phyloP scores from a whole-genome alignment of 306 rosid genomes.

The Vigna hirtella region DNA sequence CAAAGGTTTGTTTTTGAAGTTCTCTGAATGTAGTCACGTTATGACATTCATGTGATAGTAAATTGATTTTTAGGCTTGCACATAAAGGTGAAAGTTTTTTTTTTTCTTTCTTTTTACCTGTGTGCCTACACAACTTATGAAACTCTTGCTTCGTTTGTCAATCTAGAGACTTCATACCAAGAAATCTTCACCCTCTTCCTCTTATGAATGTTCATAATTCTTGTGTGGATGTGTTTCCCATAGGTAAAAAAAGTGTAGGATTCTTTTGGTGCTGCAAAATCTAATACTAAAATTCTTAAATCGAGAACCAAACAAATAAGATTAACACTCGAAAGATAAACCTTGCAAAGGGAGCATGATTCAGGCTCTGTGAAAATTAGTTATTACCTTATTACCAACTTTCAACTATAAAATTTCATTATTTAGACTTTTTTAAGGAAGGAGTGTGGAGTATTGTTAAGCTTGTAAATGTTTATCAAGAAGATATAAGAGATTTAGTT shows the following conservation, averaged over 20 bases:
- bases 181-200: background rate
- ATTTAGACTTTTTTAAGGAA: no score
- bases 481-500: no score
- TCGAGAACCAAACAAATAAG: no score
- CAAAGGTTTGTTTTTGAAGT: conserved; percentile 57
- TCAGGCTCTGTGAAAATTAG: no score
- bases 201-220: conserved; percentile 1
- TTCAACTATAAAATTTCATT: no score
- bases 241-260: background rate
- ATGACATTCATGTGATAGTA: conserved; percentile 48
- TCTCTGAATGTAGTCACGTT: conserved; percentile 51
- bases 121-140: conserved; percentile 32
- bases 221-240: conserved; percentile 7
- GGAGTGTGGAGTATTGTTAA: no score
- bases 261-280: no score
- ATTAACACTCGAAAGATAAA: no score
- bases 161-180: background rate
- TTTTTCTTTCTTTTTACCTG: conserved; percentile 37
- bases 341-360: no score
- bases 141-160: conserved; percentile 14
- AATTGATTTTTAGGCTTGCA: conserved; percentile 55
- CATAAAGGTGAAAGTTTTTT: conserved; percentile 42
- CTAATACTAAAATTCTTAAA: no score
- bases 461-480: no score
- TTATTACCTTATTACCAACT: no score